These are phyloP conservation scores for Wickerhamomyces strasburgensis DNA, from an alignment of 805 yeast species.

Conservation along the genomic window DNA sequence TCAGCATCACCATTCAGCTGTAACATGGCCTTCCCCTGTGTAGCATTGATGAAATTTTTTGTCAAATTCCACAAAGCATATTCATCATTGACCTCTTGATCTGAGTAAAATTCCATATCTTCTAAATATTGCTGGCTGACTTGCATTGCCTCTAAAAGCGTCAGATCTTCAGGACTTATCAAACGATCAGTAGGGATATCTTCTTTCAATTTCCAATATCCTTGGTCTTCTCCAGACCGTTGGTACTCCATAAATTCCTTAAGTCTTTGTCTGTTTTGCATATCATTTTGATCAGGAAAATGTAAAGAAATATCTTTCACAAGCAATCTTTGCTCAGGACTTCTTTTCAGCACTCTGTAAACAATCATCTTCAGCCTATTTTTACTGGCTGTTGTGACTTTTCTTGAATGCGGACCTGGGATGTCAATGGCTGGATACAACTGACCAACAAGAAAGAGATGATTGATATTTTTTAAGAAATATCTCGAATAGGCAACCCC, in stretches of 20 bases:
- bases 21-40: conserved; percentile 95
- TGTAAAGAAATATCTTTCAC: conserved; percentile 87
- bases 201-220: conserved; percentile 87
- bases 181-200: conserved; percentile 68
- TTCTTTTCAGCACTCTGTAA: conserved; percentile 75
- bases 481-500: conserved; percentile 64
- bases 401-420: conserved; percentile 97
- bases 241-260: conserved; percentile 98
- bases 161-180: conserved; percentile 88
- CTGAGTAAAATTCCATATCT: conserved; percentile 60
- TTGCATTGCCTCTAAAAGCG: conserved; percentile 86
- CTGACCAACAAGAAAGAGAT: conserved; percentile 85
- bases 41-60: conserved; percentile 84
- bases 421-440: conserved; percentile 88
- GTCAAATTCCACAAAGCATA: conserved; percentile 94
- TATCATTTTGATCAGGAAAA: conserved; percentile 95
- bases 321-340: conserved; percentile 65
- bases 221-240: conserved; percentile 89
- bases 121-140: conserved; percentile 86
- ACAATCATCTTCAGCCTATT: conserved; percentile 92
- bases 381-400: conserved; percentile 88
- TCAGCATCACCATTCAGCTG: conserved; percentile 94
- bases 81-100: conserved; percentile 66
- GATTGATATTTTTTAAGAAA: conserved; percentile 63
- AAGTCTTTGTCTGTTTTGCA: conserved; percentile 92